These are phyloP conservation scores for Dryadomyces quercus-mongolicae DNA, from an alignment of 2,329 filamentous ascomycete species.

Conservation along the genomic window DNA sequence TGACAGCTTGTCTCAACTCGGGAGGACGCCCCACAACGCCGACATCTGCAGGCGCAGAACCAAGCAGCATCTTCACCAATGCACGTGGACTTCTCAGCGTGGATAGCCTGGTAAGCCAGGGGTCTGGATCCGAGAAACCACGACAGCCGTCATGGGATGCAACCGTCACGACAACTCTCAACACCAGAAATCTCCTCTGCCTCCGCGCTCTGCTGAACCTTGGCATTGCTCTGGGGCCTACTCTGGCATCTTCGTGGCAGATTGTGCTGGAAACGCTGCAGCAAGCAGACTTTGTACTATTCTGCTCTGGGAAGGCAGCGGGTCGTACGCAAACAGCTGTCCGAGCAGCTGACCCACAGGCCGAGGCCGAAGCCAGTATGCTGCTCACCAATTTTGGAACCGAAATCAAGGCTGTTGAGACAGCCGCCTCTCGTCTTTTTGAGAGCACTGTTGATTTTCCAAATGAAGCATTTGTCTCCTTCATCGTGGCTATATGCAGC, in stretches of 20 bases:
- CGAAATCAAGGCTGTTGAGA: conserved; percentile 81
- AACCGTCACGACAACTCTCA: conserved; percentile 43
- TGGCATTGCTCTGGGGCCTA: conserved; percentile 86
- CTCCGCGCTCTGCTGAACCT: conserved; percentile 85
- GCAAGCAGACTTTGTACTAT: conserved; percentile 81
- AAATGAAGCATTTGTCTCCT: conserved; percentile 64
- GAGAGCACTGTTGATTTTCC: conserved; percentile 90
- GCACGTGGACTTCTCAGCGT: conserved; percentile 62
- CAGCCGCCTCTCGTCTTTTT: conserved; percentile 72
- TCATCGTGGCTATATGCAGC: conserved; percentile 63
- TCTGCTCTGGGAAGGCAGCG: conserved; percentile 44
- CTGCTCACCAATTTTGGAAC: conserved; percentile 57
- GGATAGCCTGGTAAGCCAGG: conserved; percentile 53
- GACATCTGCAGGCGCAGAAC: conserved; percentile 33
- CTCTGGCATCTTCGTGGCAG: conserved; percentile 71
- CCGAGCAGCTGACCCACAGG: conserved; percentile 32
- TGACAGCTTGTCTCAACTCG: conserved; percentile 46
- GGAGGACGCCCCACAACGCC: conserved; percentile 30
- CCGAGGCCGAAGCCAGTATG: conserved; percentile 36
- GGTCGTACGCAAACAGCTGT: conserved; percentile 37
- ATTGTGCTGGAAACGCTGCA: conserved; percentile 88
- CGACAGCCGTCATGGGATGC: conserved; percentile 47
- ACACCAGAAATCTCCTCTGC: conserved; percentile 81
- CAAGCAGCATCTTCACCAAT: conserved; percentile 53
- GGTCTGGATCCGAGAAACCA: conserved; percentile 45